Evolutionary conservation across 106 monocot species (phyloP), one percentile per base, ranked within the genome.

Genomic region (Iris macrosiphon): DNA sequence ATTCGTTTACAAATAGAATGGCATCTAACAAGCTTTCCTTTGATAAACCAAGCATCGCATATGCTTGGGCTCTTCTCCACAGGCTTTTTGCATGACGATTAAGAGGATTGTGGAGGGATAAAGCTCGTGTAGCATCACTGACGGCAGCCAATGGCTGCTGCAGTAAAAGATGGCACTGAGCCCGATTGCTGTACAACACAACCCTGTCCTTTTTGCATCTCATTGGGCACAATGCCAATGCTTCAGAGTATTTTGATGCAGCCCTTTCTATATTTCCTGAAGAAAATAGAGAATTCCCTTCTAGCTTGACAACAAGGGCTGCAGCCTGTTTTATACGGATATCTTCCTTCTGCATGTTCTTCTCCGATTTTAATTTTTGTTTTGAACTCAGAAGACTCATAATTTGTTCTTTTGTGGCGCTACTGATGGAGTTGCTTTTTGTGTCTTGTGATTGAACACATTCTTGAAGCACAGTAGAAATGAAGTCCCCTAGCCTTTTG

Each of bases 1-100:
- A 87, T 34, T 87, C 92, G 48, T 92, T 92, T 25, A 92, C 77
- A 42, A 92, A 92, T 0, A 92, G 64, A 57, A 92, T 82, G 4
- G 87, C 92, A 74, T 92, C 92, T 59, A 92, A 61, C 61, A 92
- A 87, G 60, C 92, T 87, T 62, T 92, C 92, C 60, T 92, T 92
- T 1, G 76, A 76, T 37, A 87, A 58, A 24, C 83, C 92, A 62
- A 92, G 82, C 75, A 92, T 87, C 52, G 86, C 92, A 68, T 87
- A 82, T 41, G 92, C 92, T 48, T 92, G 92, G 7, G 92, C 86
- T 72, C 92, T 82, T 72, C 92, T 83, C 86, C 92, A 92, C 34
- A 92, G 45, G 61, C 86, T 87, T 70, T 87, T 92, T 1, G 85
- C 87, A 69, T 92, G 82, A 67, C 79, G 73, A 43, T 83, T 83